Evolutionary conservation across 108 stramenopile species (phyloP).

Genomic region (Chaetoceros tenuissimus): DNA sequence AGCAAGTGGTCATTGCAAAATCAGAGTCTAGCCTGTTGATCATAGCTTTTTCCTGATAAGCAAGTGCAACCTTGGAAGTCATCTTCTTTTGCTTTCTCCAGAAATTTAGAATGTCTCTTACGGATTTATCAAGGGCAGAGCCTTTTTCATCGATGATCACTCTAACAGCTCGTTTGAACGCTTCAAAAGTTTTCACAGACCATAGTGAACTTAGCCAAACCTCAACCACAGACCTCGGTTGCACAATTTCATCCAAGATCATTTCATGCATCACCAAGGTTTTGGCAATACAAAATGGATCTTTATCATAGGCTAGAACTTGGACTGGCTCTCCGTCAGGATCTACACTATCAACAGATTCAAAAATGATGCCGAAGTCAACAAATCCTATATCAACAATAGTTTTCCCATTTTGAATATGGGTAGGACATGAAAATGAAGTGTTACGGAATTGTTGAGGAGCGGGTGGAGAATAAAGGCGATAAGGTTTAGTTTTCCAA

Average conservation of each 20-base stretch:
- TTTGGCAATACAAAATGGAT: conserved; percentile 5
- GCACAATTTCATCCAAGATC: conserved; percentile 2
- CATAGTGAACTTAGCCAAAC: conserved; percentile 11
- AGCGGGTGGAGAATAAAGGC: background rate
- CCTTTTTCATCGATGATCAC: too few relatives aligned
- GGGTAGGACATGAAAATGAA: background rate
- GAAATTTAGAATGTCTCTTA: too few relatives aligned
- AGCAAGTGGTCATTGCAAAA: too few relatives aligned
- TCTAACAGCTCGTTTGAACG: too few relatives aligned
- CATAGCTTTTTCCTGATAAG: too few relatives aligned
- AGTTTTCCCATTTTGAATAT: background rate
- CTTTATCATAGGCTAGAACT: conserved; percentile 1
- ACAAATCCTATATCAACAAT: conserved; percentile 11
- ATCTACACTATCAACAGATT: conserved; percentile 4
- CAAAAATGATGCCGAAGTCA: conserved; percentile 10
- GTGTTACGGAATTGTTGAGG: conserved; percentile 13
- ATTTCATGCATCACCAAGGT: conserved; percentile 1
- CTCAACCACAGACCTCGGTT: conserved; percentile 1
- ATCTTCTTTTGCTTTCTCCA: too few relatives aligned
- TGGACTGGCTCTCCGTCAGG: background rate
- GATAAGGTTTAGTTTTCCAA: background rate
- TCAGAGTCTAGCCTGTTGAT: too few relatives aligned
- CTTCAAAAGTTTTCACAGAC: conserved; percentile 4
- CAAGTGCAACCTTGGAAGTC: too few relatives aligned
- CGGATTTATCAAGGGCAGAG: too few relatives aligned